Evolutionary conservation across 768 basidiomycete genomes (phyloP), one percentile per base, ranked within the genome.

Genomic region (Russula virescens): DNA sequence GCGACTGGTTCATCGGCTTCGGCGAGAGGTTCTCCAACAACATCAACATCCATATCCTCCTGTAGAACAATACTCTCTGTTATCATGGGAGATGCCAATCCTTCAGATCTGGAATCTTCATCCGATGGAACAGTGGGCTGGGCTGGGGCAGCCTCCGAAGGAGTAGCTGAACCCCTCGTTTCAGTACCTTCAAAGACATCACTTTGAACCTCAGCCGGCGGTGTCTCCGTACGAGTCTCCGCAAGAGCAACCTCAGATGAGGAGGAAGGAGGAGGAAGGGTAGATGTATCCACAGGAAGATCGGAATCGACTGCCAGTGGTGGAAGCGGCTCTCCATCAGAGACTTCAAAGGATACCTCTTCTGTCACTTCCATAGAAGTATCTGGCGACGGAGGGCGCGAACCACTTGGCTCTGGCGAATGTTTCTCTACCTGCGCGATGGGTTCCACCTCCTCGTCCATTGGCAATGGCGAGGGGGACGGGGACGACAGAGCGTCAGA

Each of bases 401-500:
- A 56, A 6, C 13, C 54, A 19, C 26, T 43, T 28, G 25, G 45
- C 9, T 58, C 51, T 46, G 55, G 49, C 4, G 65, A 43, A 25
- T 3, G 23, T 14, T 66, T 51, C 40, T 63, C 59, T 18, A 25
- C 62, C 19, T 47, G 47, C 5, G 55, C 42, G 19, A 43, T 34
- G 26, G 23, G 14, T 10, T 28, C 28, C 25, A 55, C 48, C 34
- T 64, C 63, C 14, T 31, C 25, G 40, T 53, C 65, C 11, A 52
- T 8, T 19, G 50, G 55, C n/a, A 55, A 14, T 21, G 52, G 40
- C 6, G 61, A 58, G 26, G 71, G 69, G 10, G n/a, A n/a, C n/a
- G n/a, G n/a, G 71, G 66, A 1, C n/a, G 58, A 50, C 16, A 68
- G 67, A 7, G 62, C 60, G 1, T 70, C 68, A 5, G 71, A 70